Base-by-base conservation (phyloP, 1,284 basidiomycete species). In the Ceratobasidium theobromae region DNA sequence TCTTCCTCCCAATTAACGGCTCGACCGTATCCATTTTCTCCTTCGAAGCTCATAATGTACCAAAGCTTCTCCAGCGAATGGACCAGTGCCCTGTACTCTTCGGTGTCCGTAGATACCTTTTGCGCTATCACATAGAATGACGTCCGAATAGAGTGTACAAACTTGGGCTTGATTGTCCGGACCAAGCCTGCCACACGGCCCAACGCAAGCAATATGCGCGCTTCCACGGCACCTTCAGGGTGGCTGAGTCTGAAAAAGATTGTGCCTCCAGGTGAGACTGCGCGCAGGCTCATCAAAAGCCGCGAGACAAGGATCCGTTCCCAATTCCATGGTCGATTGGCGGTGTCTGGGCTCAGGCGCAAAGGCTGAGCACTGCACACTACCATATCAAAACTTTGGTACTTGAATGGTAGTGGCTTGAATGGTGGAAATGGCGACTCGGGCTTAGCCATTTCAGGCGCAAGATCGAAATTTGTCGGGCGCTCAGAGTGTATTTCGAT, bases 341-440 rank as follows among this genome's bases (percentile, higher is more conserved):
- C 57, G 53, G 49, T 38, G 4, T 60, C 64, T 4, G 66, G 67
- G 18, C 53, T 45, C 23, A 68, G 72, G 55, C 76, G 76, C 4
- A 78, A 68, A 0, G 73, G 73, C 58, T 76, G 75, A 6, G 74
- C 76, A 55, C 77, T 77, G 54, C 76, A 72, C 12, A 77, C 64
- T 11, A 77, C 75, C 14, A 78, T 68, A 57, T 74, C 70, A 65
- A 74, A 76, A 14, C 53, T 53, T 5, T 68, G 38, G 4, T 54
- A 41, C n/a, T 60, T 52, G 5, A 71, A 66, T 25, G 49, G 55
- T 2, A 45, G 23, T n/a, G 35, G 23, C 4, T 18, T n/a, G 11
- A 53, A 25, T 3, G 11, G 40, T 2, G 32, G n/a, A 18, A 32
- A 25, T 3, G 53, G 41, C 4, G 25, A 1, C 16, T 52, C 30